Conservation (phyloP, 805 yeast species). For the Candida khao-thaluensis region DNA sequence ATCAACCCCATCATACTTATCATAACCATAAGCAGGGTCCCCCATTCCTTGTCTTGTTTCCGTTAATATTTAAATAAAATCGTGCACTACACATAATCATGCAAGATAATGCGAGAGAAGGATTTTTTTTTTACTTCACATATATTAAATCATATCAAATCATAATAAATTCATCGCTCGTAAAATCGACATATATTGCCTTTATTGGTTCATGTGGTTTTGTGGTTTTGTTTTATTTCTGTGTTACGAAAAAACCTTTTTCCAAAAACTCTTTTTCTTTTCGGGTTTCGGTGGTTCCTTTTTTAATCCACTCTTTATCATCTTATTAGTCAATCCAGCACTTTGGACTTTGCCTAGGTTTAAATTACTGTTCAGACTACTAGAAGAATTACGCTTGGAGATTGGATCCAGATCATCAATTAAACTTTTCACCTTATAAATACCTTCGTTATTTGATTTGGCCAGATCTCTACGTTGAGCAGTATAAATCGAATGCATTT, state of each 20-base stretch:
- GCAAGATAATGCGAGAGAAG: too few relatives aligned
- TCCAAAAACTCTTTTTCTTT: slow-evolving; percentile 17
- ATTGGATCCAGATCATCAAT: slow-evolving; percentile 18
- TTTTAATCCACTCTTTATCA: slow-evolving; percentile 15
- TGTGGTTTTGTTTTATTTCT: too few relatives aligned
- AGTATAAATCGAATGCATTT: slow-evolving; percentile 37
- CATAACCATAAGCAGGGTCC: too few relatives aligned
- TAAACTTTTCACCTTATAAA: slow-evolving; percentile 42
- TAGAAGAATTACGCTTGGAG: slow-evolving; percentile 2
- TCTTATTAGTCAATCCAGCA: slow-evolving; percentile 11
- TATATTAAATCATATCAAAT: neutral
- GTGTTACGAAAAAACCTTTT: slow-evolving; percentile 13
- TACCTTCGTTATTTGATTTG: slow-evolving; percentile 15
- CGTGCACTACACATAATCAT: too few relatives aligned
- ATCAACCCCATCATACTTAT: too few relatives aligned
- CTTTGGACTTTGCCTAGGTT: slow-evolving; percentile 7
- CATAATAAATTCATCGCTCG: neutral
- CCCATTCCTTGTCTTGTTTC: too few relatives aligned
- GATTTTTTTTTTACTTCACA: neutral
- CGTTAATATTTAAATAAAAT: too few relatives aligned
- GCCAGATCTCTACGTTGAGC: slow-evolving; percentile 17
- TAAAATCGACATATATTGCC: too few relatives aligned
- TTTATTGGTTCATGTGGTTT: too few relatives aligned
- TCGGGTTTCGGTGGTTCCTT: slow-evolving; percentile 3
- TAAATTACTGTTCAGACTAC: slow-evolving; percentile 4